Evolutionary conservation across 2,329 filamentous ascomycete species (phyloP).

Genomic region (Fusarium sp.): DNA sequence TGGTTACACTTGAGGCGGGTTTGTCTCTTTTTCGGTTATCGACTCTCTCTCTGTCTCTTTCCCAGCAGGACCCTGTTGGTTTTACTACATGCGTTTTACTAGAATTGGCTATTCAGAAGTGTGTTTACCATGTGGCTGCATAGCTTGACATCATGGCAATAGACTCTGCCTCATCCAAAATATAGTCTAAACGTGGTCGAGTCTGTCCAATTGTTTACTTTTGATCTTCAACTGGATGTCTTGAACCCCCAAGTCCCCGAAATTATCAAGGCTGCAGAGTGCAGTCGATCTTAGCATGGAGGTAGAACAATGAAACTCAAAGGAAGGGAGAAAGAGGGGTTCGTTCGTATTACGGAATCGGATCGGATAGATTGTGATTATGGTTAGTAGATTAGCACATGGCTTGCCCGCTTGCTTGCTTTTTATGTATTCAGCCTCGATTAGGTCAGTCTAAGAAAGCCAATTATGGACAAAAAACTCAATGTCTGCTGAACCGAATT

Average conservation of each 20-base stretch:
- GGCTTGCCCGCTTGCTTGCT: not conserved
- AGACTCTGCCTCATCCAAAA: not conserved
- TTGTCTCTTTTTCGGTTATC: slow-evolving; percentile 1
- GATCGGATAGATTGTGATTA: not conserved
- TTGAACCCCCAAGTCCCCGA: not conserved
- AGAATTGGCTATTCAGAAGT: not conserved
- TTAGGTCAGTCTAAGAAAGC: not conserved
- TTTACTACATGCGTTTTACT: not conserved
- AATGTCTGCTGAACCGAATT: not conserved
- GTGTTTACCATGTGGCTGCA: not conserved
- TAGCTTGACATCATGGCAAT: not conserved
- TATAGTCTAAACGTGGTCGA: not conserved
- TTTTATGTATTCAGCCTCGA: slow-evolving; percentile 1
- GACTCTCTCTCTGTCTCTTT: not conserved
- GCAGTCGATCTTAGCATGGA: not conserved
- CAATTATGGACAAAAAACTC: slow-evolving; percentile 5
- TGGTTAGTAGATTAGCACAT: not conserved
- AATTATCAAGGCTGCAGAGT: not conserved
- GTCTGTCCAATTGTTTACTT: not conserved
- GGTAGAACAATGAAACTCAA: not conserved
- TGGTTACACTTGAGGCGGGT: slow-evolving; percentile 8
- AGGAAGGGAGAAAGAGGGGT: not conserved
- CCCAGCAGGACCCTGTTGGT: not conserved
- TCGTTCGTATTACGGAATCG: not conserved
- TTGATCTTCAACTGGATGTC: not conserved